Percentiles rank a stretch among this genome's conserved stretches.
Conservation (phyloP, 75 land plant species). For the Sequoia sempervirens region DNA sequence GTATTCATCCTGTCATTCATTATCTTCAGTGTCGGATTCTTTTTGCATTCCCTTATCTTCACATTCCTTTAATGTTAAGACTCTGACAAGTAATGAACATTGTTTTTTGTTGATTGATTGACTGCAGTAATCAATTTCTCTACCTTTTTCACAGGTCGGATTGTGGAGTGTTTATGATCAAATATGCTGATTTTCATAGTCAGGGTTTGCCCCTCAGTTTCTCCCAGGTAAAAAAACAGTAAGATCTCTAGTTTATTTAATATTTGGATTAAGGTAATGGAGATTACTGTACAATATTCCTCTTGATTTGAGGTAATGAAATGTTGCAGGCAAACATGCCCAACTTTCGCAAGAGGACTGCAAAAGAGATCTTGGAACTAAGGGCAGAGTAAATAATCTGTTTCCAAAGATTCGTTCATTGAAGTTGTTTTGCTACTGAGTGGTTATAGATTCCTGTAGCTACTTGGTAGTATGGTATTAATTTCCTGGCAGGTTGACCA, state of each 20-base stretch:
- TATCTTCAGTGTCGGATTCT: no score
- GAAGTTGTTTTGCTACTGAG: background rate
- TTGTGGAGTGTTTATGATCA: slow-evolving; percentile 95
- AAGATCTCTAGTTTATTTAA: background rate
- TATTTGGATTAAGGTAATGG: background rate
- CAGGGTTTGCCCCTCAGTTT: slow-evolving; percentile 60
- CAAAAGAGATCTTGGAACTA: slow-evolving; percentile 43
- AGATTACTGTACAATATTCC: background rate
- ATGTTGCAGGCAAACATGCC: slow-evolving; percentile 62
- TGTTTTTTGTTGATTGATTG: background rate
- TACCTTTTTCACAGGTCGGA: slow-evolving; percentile 60
- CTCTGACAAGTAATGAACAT: background rate
- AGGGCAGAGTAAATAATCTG: slow-evolving; percentile 34
- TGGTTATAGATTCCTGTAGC: background rate
- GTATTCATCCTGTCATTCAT: no score
- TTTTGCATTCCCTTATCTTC: background rate
- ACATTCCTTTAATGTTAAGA: background rate
- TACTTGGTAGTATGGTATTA: background rate
- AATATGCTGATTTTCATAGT: slow-evolving; percentile 92
- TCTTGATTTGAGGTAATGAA: slow-evolving; percentile 5
- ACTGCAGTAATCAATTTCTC: background rate
- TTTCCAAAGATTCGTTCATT: background rate
- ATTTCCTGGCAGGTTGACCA: background rate
- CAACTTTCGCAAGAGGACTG: slow-evolving; percentile 54
- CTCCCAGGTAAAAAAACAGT: slow-evolving; percentile 45